phyloP scores from a whole-genome alignment of 2,329 filamentous ascomycete genomes.

The Erysiphe neolycopersici region DNA sequence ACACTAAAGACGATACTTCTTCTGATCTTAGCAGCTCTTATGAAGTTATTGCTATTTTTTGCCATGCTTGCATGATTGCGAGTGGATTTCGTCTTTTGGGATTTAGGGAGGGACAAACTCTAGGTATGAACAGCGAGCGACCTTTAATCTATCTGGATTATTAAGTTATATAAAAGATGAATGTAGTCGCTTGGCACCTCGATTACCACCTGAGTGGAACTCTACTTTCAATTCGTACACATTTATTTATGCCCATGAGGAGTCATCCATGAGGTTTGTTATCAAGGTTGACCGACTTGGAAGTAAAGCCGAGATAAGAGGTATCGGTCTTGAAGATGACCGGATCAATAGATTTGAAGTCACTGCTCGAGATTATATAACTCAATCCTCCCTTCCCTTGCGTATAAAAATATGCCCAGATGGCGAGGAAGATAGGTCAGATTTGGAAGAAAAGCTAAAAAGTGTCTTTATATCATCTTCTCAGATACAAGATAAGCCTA shows the following conservation, averaged over 20 bases:
- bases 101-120: constrained; percentile 55
- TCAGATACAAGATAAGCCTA: constrained; percentile 25
- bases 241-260: constrained; percentile 67
- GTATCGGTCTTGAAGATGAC: constrained; percentile 54
- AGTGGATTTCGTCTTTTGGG: constrained; percentile 61
- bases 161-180: constrained; percentile 20
- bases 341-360: constrained; percentile 57
- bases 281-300: constrained; percentile 63
- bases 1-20: constrained; percentile 23
- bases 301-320: constrained; percentile 59
- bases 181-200: constrained; percentile 28
- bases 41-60: constrained; percentile 61
- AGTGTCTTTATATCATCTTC: constrained; percentile 48
- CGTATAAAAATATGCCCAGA: constrained; percentile 23
- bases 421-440: constrained; percentile 24
- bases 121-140: constrained; percentile 22
- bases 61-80: constrained; percentile 58
- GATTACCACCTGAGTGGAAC: constrained; percentile 62
- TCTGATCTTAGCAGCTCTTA: constrained; percentile 42
- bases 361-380: constrained; percentile 47
- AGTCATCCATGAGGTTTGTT: constrained; percentile 64
- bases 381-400: constrained; percentile 26
- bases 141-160: not conserved
- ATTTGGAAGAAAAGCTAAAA: constrained; percentile 22
- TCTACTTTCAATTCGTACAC: constrained; percentile 39